Base-by-base conservation (phyloP, 192 early-diverging fungal genomes). In the Phlyctochytrium arcticum region DNA sequence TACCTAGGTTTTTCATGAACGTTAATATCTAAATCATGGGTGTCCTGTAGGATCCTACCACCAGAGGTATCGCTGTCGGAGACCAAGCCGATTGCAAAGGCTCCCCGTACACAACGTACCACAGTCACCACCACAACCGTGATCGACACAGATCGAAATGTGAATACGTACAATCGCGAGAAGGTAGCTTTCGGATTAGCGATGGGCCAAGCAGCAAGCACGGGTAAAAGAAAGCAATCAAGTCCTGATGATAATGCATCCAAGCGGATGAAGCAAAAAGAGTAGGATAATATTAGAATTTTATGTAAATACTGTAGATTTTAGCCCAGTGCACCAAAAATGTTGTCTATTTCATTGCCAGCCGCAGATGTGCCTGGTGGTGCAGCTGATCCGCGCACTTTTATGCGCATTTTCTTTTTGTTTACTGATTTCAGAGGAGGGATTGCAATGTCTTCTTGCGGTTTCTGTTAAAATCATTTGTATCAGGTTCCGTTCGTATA, bases 131-230 rank as follows among this genome's bases (percentile, higher is more conserved):
- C 57, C 15, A 58, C 65, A 5, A 55, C 57, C 7, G 51, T 56
- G 9, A 37, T 55, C 0, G 66, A 71, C 39, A 54, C 60, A 17
- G 62, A 51, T 9, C 53, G 55, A 19, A 57, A 63, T 37, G 61
- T 63, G 4, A 58, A 62, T 26, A 50, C 62, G 2, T 57, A 34
- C 26, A 67, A 62, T 19, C 64, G 71, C 3, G 71, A 72, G 48
- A 78, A 71, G 56, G 60, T 78, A 34, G 54, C 68, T 10, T 73
- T 78, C 49, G 76, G 72, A 26, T 47, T 69, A 29, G 69, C 56
- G 47, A 60, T 30, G 19, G 50, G 50, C 15, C 2, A 12, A 44
- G 12, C 39, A 1, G 17, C 50, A 21, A 27, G 50, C 30, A 27
- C 24, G 50, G 29, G 19, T 4, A 53, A 53, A 8, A 17, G 50